These are phyloP conservation scores for Fusarium aywerte DNA, from an alignment of 2,329 filamentous ascomycete genomes.

Conservation along the genomic window DNA sequence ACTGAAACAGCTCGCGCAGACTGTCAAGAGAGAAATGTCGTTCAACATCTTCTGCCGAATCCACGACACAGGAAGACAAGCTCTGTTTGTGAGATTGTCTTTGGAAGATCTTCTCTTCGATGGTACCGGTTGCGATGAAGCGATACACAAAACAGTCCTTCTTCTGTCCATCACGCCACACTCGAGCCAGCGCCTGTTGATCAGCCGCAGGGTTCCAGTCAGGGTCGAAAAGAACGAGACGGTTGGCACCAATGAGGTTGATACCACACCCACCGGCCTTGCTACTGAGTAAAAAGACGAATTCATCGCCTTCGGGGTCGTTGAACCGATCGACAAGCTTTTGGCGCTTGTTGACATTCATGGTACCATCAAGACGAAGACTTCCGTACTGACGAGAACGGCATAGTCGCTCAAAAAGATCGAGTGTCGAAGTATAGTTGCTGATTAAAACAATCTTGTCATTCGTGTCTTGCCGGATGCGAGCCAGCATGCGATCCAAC, in stretches of 20 bases:
- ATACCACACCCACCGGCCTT: constrained; percentile 97
- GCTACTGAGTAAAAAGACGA: constrained; percentile 94
- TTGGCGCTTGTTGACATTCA: constrained; percentile 97
- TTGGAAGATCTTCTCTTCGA: constrained; percentile 99
- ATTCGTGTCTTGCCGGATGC: constrained; percentile 94
- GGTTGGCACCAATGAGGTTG: constrained; percentile 93
- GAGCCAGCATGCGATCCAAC: constrained; percentile 95
- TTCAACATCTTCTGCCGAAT: constrained; percentile 96
- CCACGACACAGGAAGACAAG: constrained; percentile 93
- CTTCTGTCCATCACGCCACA: constrained; percentile 99
- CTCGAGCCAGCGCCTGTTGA: constrained; percentile 94
- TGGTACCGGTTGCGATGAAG: constrained; percentile 98
- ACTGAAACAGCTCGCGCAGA: constrained; percentile 93
- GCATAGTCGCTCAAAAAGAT: constrained; percentile 92
- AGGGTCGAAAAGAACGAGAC: constrained; percentile 94
- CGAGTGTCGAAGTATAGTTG: constrained; percentile 96
- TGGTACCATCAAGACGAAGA: constrained; percentile 91
- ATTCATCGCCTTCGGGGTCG: constrained; percentile 87
- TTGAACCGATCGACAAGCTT: constrained; percentile 99
- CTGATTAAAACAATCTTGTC: constrained; percentile 99
- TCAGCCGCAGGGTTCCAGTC: constrained; percentile 99
- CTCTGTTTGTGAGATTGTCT: constrained; percentile 98
- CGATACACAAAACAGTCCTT: constrained; percentile 99
- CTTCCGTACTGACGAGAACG: constrained; percentile 85
- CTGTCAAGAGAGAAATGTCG: constrained; percentile 94